phyloP scores from a whole-genome alignment of 768 basidiomycete species.

The Ramaria sp. region DNA sequence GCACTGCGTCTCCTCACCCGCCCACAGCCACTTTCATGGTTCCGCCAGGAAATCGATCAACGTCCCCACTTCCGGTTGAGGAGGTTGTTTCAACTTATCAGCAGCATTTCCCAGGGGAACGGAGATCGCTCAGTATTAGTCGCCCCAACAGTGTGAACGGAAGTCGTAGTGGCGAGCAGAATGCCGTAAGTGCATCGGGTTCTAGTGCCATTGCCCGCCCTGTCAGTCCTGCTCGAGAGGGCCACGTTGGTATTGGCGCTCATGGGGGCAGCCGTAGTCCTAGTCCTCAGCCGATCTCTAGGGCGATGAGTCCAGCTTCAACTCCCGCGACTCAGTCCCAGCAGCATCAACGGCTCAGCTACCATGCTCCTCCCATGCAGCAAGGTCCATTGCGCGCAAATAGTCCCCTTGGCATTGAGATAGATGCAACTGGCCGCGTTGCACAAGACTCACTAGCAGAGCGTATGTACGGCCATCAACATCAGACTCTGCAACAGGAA shows the following conservation, averaged over 20 bases:
- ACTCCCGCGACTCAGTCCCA: conserved; percentile 15
- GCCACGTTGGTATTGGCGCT: conserved; percentile 77
- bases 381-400: conserved; percentile 41
- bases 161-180: conserved; percentile 18
- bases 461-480: conserved; percentile 18
- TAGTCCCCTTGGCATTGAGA: conserved; percentile 71
- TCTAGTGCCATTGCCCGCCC: conserved; percentile 37
- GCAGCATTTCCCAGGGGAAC: conserved; percentile 82
- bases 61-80: conserved; percentile 46
- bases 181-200: conserved; percentile 13
- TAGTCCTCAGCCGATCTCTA: conserved; percentile 49
- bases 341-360: conserved; percentile 7
- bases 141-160: conserved; percentile 22
- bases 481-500: conserved; percentile 16
- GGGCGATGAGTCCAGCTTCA: conserved; percentile 19
- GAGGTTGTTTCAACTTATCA: conserved; percentile 69
- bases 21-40: conserved; percentile 72
- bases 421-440: conserved; percentile 75
- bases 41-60: conserved; percentile 31
- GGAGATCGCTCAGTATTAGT: conserved; percentile 23
- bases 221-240: conserved; percentile 37
- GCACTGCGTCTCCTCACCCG: conserved; percentile 63
- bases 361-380: conserved; percentile 14
- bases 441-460: conserved; percentile 72
- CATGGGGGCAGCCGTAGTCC: conserved; percentile 43